Base-by-base conservation (phyloP, 164 flowering plant genomes). In the Piper betle region DNA sequence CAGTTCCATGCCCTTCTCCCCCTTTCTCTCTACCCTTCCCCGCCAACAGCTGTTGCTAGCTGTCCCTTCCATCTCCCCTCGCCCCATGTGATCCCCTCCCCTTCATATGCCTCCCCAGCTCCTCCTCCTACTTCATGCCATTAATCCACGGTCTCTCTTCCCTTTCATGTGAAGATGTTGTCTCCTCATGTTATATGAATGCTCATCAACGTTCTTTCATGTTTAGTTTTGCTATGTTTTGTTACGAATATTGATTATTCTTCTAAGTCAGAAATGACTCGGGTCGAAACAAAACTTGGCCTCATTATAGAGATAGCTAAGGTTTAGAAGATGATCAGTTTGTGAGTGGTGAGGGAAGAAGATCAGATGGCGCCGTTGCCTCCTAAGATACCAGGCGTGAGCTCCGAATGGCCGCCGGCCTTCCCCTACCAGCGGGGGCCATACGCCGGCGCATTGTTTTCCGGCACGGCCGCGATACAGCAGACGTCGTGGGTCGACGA, bases 311-410 rank as follows among this genome's bases (percentile, higher is more conserved):
- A 25, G 33, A n/a, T n/a, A n/a, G n/a, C n/a, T n/a, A n/a, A n/a
- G n/a, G n/a, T n/a, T n/a, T n/a, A n/a, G n/a, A n/a, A n/a, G n/a
- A n/a, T n/a, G n/a, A n/a, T n/a, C n/a, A n/a, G n/a, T 43, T 41
- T 43, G 50, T 43, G 1, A 15, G 62, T 60, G 66, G 40, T 54
- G 59, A 16, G 39, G 37, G 39, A 57, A 25, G 18, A 37, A 37
- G 8, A 39, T 55, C 37, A 18, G 60, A 88, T 88, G 96, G 93
- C 96, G 41, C 87, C 86, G 37, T 74, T 89, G 63, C 96, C 96
- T 54, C 96, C 96, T 3, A 89, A 86, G 74, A 76, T 81, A 59
- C 96, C 96, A 37, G 80, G 60, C 75, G 74, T 85, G 80, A 5
- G 76, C 6, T 71, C 78, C 18, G 75, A 72, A 61, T 83, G 91